These are phyloP conservation scores for Botryotinia narcissicola DNA, from an alignment of 2,329 filamentous ascomycete species.

Conservation along the genomic window DNA sequence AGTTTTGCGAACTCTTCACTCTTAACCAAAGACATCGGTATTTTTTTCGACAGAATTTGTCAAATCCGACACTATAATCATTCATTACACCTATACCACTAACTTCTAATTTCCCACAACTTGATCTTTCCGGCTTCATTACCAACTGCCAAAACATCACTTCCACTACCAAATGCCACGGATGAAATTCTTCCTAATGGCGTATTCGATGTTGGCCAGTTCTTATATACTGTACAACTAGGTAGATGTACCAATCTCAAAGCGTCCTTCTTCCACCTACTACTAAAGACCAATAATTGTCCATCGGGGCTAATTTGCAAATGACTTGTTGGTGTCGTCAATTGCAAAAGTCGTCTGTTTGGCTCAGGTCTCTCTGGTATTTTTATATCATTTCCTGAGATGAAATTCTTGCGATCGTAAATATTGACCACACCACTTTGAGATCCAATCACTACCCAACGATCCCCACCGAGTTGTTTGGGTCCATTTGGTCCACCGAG, in stretches of 20 bases:
- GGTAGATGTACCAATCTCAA: slow-evolving; percentile 85
- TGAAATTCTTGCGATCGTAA: slow-evolving; percentile 67
- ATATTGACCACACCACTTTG: slow-evolving; percentile 88
- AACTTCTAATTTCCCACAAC: slow-evolving; percentile 82
- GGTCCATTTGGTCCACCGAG: slow-evolving; percentile 68
- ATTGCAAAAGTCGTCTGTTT: slow-evolving; percentile 72
- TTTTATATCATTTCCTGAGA: slow-evolving; percentile 43
- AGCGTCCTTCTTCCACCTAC: slow-evolving; percentile 83
- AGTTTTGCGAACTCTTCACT: not conserved
- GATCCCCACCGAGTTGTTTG: slow-evolving; percentile 66
- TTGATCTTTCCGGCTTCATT: slow-evolving; percentile 87
- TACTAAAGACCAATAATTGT: slow-evolving; percentile 83
- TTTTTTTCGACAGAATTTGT: not conserved
- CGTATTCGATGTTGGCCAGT: slow-evolving; percentile 93
- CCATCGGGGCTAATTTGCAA: slow-evolving; percentile 84
- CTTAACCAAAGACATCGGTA: not conserved
- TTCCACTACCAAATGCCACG: slow-evolving; percentile 64
- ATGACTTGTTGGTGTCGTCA: slow-evolving; percentile 80
- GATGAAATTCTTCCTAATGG: slow-evolving; percentile 80
- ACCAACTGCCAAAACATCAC: slow-evolving; percentile 74
- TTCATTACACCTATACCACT: slow-evolving; percentile 32
- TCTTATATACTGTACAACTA: slow-evolving; percentile 89
- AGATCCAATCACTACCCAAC: slow-evolving; percentile 87
- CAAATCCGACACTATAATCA: not conserved
- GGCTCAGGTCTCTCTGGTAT: slow-evolving; percentile 71